Base-by-base conservation (phyloP, 345 rosid genomes). In the Nasturtium officinale region DNA sequence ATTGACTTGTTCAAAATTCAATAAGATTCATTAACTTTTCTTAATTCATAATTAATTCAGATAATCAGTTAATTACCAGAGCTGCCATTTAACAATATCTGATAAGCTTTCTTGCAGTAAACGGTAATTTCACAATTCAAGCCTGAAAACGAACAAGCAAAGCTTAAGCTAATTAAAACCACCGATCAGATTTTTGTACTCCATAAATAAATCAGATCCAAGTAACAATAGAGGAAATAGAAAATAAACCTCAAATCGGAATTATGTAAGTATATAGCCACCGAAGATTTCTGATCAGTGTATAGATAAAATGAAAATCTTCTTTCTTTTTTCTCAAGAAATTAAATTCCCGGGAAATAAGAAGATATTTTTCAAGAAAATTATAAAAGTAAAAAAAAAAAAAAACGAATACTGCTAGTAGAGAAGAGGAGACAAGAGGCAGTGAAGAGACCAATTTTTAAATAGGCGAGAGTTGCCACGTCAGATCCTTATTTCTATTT, bases 401-500 rank as follows among this genome's bases (percentile, higher is more conserved):
- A 11, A 55, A 12, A 21, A 53, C 1, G 9, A 32, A 2, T 1
- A 29, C n/a, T n/a, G n/a, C n/a, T n/a, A n/a, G 54, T 42, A 21
- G 45, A 40, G 62, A 30, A 59, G 38, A 28, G 28, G 37, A 43
- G 61, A 61, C 10, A 37, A 4, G 48, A 52, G 40, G 46, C 16
- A 28, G n/a, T 30, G 63, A 54, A 16, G 66, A 33, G 60, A 20
- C 56, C 25, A 63, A 10, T 53, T 20, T n/a, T 53, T 57, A 58
- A 37, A 30, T 57, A 65, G 61, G 17, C 2, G 29, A 29, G 23
- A 48, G 20, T 18, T 50, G 84, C 80, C 87, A 83, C 89, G 82
- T 87, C 75, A 71, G 79, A 81, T 60, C 1, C 21, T 17, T 17
- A 7, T 62, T n/a, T 69, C 61, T 42, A 10, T 42, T 15, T 42